Conservation (phyloP, 2,329 filamentous ascomycete genomes). For the Trichoderma polysporum region DNA sequence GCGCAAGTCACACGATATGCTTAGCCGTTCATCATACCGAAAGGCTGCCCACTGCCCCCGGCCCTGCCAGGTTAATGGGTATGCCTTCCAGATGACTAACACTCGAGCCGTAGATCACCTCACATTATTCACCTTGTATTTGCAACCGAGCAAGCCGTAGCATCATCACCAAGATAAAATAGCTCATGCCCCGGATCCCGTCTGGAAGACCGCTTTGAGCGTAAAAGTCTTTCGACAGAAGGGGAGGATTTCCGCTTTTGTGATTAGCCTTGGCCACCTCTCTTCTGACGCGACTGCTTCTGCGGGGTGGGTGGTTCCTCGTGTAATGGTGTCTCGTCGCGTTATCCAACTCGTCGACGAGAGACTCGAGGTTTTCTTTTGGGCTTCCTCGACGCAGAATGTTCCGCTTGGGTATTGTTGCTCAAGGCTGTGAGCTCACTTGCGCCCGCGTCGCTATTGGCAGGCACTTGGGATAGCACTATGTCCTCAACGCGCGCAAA, state of each 20-base stretch:
- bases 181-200: not conserved
- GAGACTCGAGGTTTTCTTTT: not conserved
- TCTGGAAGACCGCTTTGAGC: not conserved
- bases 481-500: too few relatives aligned
- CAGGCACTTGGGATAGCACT: too few relatives aligned
- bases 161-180: not conserved
- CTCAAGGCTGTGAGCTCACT: too few relatives aligned
- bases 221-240: not conserved
- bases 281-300: not conserved
- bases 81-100: not conserved
- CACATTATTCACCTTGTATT: not conserved
- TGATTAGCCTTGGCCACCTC: too few relatives aligned
- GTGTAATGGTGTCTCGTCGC: not conserved
- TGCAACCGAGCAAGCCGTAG: not conserved
- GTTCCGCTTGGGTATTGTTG: not conserved
- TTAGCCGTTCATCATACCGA: not conserved
- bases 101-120: not conserved
- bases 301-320: not conserved
- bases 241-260: not conserved
- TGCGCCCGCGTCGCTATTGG: too few relatives aligned
- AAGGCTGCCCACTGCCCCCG: not conserved
- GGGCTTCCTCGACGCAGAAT: not conserved
- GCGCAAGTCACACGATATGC: not conserved
- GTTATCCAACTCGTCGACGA: not conserved
- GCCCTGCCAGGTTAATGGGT: not conserved